Evolutionary conservation across 805 yeast species (phyloP).

Genomic region (Zygosaccharomyces pseudorouxii): DNA sequence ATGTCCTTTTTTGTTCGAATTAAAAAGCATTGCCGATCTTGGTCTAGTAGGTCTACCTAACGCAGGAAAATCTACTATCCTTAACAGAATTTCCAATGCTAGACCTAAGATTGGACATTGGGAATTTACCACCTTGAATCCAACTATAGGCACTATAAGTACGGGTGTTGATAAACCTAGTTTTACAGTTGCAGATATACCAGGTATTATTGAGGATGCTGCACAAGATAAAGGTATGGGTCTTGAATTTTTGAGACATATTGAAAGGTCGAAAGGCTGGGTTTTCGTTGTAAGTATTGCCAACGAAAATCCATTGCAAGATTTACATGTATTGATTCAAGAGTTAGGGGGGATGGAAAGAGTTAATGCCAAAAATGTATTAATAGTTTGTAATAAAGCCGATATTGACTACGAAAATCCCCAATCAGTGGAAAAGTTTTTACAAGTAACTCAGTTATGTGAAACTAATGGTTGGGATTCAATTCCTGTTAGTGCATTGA

Average conservation of each 20-base stretch:
- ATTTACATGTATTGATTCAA: conserved; percentile 53
- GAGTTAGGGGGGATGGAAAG: conserved; percentile 68
- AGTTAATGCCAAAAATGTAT: conserved; percentile 52
- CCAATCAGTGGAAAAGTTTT: conserved; percentile 47
- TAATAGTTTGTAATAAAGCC: conserved; percentile 92
- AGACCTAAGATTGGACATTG: conserved; percentile 91
- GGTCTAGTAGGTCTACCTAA: conserved; percentile 95
- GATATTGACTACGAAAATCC: conserved; percentile 48
- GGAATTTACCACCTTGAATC: conserved; percentile 93
- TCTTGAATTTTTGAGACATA: conserved; percentile 82
- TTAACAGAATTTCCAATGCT: conserved; percentile 84
- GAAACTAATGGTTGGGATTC: conserved; percentile 52
- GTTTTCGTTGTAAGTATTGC: conserved; percentile 84
- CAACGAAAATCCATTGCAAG: conserved; percentile 57
- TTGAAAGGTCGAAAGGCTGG: conserved; percentile 85
- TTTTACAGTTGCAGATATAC: conserved; percentile 95
- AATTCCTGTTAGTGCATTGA: conserved; percentile 80
- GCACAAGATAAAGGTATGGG: conserved; percentile 87
- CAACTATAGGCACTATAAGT: conserved; percentile 83
- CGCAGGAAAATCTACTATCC: conserved; percentile 90
- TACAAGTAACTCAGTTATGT: conserved; percentile 43
- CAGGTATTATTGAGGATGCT: conserved; percentile 92
- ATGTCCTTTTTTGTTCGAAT: conserved; percentile 68
- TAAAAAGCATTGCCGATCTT: conserved; percentile 84
- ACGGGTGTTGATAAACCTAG: conserved; percentile 55